Evolutionary conservation across 2,329 filamentous ascomycete genomes (phyloP), one percentile per base, ranked within the genome.

Genomic region (Xylariaceae sp.): DNA sequence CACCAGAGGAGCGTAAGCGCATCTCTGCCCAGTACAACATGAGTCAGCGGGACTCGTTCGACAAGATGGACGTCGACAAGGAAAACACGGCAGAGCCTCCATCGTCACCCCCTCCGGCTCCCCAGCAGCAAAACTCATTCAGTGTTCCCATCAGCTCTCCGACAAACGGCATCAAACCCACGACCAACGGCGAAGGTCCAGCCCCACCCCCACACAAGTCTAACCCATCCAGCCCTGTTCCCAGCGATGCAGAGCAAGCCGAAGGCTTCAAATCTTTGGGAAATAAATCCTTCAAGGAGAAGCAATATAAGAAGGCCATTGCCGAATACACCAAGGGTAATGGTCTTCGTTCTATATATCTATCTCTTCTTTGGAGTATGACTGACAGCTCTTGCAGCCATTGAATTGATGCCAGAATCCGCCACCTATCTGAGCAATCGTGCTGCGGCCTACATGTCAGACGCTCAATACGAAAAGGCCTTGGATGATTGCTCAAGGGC

Each of bases 201-300:
- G 77, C 80, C 36, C 88, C 88, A 48, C 88, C 88, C 47, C 88
- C 87, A 53, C 88, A 92, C 73, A 79, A 82, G 63, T 84, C 81
- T 28, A 82, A 80, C 65, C 80, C 81, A 42, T 79, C 78, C 50
- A 85, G 80, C 67, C 83, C 82, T 41, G 73, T 75, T 45, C 74
- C 77, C 42, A 77, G 73, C 34, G 70, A 77, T 19, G 71, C 74
- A 40, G 88, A 93, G 48, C 90, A 97, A 67, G 90, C 93, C 22
- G 94, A 99, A 74, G 80, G 84, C 12, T 96, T 87, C 81, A 99
- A 99, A 78, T 83, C 89, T 63, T 84, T 89, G 2, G 94, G 94
- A 53, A 99, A 99, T 76, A 94, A 94, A 66, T 93, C 90, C 67
- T 99, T 97, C 82, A 97, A 97, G 77, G 89, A 92, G 58, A 90